phyloP scores from a whole-genome alignment of 495 filamentous ascomycete species.

The Penicillium mononematosum region DNA sequence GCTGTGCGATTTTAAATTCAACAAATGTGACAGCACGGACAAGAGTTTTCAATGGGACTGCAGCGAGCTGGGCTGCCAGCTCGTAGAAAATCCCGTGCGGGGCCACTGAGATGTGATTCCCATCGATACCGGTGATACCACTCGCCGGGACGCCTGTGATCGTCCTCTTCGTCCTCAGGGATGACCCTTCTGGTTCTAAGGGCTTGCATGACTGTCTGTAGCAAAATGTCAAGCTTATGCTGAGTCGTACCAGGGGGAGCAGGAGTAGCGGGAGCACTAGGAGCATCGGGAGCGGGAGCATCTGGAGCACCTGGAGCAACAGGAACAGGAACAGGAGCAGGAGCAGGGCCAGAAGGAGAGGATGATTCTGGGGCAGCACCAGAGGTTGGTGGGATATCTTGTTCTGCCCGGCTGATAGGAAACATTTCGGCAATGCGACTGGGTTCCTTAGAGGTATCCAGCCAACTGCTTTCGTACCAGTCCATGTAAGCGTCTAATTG shows the following conservation, averaged over 20 bases:
- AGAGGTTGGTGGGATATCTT: slow-evolving; percentile 13
- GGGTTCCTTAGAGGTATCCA: slow-evolving; percentile 38
- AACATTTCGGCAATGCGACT: slow-evolving; percentile 53
- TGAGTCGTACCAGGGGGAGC: slow-evolving; percentile 5
- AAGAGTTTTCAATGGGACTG: slow-evolving; percentile 47
- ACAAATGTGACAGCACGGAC: slow-evolving; percentile 47
- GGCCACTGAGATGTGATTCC: slow-evolving; percentile 54
- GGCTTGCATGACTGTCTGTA: slow-evolving; percentile 39
- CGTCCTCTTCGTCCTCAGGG: slow-evolving; percentile 27
- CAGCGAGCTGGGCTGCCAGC: slow-evolving; percentile 50
- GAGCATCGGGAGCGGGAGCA: background rate
- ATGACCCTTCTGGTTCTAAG: slow-evolving; percentile 33
- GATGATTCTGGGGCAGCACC: background rate
- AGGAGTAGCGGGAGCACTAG: background rate
- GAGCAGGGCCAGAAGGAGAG: background rate
- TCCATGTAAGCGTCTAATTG: slow-evolving; percentile 83
- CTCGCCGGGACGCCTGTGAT: slow-evolving; percentile 49
- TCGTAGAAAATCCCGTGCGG: slow-evolving; percentile 55
- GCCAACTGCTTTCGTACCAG: slow-evolving; percentile 80
- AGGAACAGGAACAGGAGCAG: background rate
- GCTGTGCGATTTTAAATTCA: slow-evolving; percentile 45
- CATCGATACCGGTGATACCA: slow-evolving; percentile 57
- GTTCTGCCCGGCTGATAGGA: slow-evolving; percentile 34
- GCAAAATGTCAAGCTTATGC: slow-evolving; percentile 32
- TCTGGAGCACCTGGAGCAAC: background rate